A percentile compares a stretch with the other conserved stretches of the same genome.
Evolutionary conservation across 2,329 filamentous ascomycete species (phyloP).

Genomic region (Colletotrichum gigasporum): DNA sequence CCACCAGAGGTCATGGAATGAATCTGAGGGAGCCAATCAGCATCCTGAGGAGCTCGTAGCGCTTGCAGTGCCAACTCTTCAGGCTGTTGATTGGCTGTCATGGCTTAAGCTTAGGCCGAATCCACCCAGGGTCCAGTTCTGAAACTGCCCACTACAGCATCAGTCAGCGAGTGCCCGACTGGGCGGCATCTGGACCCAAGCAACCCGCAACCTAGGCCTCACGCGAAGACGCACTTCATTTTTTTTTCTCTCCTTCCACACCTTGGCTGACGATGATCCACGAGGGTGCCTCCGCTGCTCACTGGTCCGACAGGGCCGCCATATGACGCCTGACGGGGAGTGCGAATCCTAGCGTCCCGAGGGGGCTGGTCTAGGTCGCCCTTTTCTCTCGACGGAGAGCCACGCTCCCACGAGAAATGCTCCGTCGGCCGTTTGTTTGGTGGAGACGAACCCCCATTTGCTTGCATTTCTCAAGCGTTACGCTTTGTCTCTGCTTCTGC

Average conservation of each 20-base stretch:
- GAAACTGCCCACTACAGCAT: constrained; percentile 33
- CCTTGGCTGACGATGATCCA: constrained; percentile 1
- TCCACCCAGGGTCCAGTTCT: constrained; percentile 40
- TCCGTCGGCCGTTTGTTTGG: constrained; percentile 27
- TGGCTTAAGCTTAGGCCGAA: constrained; percentile 44
- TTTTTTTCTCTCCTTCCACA: background rate
- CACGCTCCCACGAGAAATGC: constrained; percentile 10
- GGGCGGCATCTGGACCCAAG: constrained; percentile 1
- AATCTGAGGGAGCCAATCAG: constrained; percentile 40
- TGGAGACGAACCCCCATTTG: constrained; percentile 15
- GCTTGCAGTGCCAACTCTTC: constrained; percentile 39
- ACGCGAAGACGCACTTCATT: background rate
- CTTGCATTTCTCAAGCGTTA: constrained; percentile 28
- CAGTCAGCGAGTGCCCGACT: constrained; percentile 24
- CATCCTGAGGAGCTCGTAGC: constrained; percentile 34
- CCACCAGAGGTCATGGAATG: constrained; percentile 9
- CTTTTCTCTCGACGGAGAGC: constrained; percentile 8
- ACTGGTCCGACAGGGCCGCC: constrained; percentile 18
- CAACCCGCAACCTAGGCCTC: background rate
- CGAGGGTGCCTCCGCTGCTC: background rate
- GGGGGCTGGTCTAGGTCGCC: background rate
- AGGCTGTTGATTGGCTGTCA: constrained; percentile 44
- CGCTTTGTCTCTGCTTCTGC: constrained; percentile 12
- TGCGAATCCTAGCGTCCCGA: background rate
- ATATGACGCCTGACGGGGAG: constrained; percentile 17